Base-by-base conservation (phyloP, 1,139 yeast genomes). In the Pichia sp. region DNA sequence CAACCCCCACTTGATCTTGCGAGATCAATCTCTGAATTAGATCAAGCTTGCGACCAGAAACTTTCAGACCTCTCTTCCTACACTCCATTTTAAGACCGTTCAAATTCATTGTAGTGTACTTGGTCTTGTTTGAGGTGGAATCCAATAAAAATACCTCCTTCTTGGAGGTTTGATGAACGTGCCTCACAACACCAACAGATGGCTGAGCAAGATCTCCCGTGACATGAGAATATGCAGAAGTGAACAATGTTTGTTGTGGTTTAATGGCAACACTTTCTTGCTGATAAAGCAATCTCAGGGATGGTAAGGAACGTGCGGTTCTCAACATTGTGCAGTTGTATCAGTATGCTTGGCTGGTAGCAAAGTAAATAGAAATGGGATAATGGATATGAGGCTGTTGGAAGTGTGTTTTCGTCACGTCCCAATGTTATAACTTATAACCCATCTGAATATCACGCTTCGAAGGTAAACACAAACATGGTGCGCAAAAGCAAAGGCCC, bases 21-120 rank as follows among this genome's bases (percentile, higher is more conserved):
- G 45, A 45, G 10, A 48, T 37, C 24, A 74, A 54, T 38, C 80
- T 64, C 40, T 72, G 72, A 27, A 73, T 63, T 16, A 75, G 55
- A 29, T 75, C 79, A 11, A 67, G 53, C 49, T 76, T 77, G 35
- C 64, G 65, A 11, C 84, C 84, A 20, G 71, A 58, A 0, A 74
- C 67, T 46, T 69, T 72, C 41, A 76, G 54, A 0, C 80, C 80
- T 42, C 77, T 66, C 38, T 60, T 61, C 38, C 67, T 67, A 51
- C 81, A 75, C 50, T 75, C 81, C 35, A 53, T 52, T 48, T 71
- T 71, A 44, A 76, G 62, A 2, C 69, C 62, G 35, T 66, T 65
- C 30, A 74, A 58, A 29, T 71, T 69, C 68, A 72, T 64, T 21
- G 64, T 60, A 7, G 62, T 53, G 36, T 56, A 60, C 38, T 47